These are phyloP conservation scores for Metschnikowia proteae DNA, from an alignment of 805 yeast genomes.

Conservation along the genomic window DNA sequence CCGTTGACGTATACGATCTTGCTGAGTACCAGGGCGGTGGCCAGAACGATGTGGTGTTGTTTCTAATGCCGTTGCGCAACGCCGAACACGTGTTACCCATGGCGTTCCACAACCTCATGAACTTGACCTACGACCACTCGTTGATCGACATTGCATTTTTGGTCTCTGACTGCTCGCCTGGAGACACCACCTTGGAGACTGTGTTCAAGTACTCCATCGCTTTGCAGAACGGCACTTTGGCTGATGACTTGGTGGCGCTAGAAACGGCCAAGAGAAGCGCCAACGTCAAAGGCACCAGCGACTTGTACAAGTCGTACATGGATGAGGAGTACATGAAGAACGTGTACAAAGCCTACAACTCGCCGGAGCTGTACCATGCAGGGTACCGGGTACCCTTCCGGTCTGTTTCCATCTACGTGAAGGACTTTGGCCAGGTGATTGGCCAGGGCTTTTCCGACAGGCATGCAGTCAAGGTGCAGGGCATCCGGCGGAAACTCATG, in stretches of 20 bases:
- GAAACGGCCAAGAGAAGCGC: constrained; percentile 30
- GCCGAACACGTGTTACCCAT: constrained; percentile 74
- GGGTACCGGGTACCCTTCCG: constrained; percentile 69
- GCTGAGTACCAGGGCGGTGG: constrained; percentile 52
- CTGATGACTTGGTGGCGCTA: constrained; percentile 42
- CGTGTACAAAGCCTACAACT: constrained; percentile 55
- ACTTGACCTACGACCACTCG: constrained; percentile 77
- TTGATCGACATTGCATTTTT: constrained; percentile 76
- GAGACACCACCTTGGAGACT: constrained; percentile 62
- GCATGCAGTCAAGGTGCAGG: constrained; percentile 83
- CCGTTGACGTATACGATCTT: constrained; percentile 62
- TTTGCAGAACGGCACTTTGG: constrained; percentile 67
- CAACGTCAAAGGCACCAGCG: constrained; percentile 51
- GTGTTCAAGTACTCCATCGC: constrained; percentile 62
- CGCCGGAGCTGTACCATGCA: constrained; percentile 55
- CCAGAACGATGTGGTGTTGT: constrained; percentile 52
- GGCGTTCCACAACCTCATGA: constrained; percentile 83
- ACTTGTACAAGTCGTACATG: constrained; percentile 69
- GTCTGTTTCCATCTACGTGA: constrained; percentile 72
- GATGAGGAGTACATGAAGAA: constrained; percentile 54
- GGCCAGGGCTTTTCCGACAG: constrained; percentile 84
- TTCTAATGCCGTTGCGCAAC: constrained; percentile 74
- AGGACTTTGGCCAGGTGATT: constrained; percentile 78
- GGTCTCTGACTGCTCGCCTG: constrained; percentile 74
- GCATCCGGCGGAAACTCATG: constrained; percentile 78